A percentile compares a stretch with the other conserved stretches of the same genome.
Conservation (phyloP, 2,329 filamentous ascomycete genomes). For the Claviceps sp. region DNA sequence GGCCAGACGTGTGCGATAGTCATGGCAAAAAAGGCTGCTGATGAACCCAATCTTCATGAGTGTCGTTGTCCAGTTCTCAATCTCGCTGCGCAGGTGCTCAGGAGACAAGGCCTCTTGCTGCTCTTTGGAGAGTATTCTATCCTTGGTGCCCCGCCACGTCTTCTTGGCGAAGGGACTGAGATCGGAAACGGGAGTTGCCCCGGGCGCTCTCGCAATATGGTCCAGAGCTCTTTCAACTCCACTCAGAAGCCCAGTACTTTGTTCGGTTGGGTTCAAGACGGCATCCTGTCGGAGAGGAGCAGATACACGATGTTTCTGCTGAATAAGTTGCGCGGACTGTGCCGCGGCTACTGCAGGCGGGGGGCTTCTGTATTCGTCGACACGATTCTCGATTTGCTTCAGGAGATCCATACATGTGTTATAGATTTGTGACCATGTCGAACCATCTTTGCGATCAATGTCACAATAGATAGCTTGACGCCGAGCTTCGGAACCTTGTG, state of each 20-base stretch:
- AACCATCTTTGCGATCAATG: slow-evolving; percentile 66
- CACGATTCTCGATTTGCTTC: slow-evolving; percentile 50
- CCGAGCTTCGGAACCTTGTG: slow-evolving; percentile 58
- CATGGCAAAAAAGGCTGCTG: slow-evolving; percentile 57
- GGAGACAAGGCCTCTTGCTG: slow-evolving; percentile 40
- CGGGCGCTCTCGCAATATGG: slow-evolving; percentile 31
- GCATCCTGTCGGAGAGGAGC: slow-evolving; percentile 30
- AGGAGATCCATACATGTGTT: slow-evolving; percentile 56
- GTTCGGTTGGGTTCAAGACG: slow-evolving; percentile 28
- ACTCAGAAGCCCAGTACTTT: slow-evolving; percentile 24
- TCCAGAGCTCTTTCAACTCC: slow-evolving; percentile 33
- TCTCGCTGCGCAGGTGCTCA: slow-evolving; percentile 33
- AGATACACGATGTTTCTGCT: slow-evolving; percentile 22
- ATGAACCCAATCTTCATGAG: slow-evolving; percentile 37
- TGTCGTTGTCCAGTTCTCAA: slow-evolving; percentile 32
- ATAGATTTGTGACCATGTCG: slow-evolving; percentile 71
- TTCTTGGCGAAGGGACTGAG: slow-evolving; percentile 38
- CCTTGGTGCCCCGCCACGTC: slow-evolving; percentile 32
- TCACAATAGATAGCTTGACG: slow-evolving; percentile 76
- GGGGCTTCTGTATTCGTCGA: slow-evolving; percentile 46
- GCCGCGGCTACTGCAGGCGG: slow-evolving; percentile 19
- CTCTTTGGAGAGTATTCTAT: slow-evolving; percentile 35
- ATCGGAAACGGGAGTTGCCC: slow-evolving; percentile 32
- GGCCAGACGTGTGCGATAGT: slow-evolving; percentile 50
- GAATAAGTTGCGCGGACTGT: slow-evolving; percentile 14